These are phyloP conservation scores for Cylindrodendrum hubeiense DNA, from an alignment of 2,329 filamentous ascomycete species.

Conservation along the genomic window DNA sequence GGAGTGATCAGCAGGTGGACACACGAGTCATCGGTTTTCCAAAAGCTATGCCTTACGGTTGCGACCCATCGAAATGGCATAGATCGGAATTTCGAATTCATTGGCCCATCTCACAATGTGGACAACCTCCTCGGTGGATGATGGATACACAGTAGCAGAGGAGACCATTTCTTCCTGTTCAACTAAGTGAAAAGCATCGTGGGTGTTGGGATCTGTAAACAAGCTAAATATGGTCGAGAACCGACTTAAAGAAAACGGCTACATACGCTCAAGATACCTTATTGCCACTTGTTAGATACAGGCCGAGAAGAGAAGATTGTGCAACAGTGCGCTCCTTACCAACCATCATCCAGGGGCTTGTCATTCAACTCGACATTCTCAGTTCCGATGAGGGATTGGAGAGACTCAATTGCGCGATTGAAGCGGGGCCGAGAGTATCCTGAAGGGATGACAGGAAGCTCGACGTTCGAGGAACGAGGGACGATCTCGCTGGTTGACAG, in stretches of 20 bases:
- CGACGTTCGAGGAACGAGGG: background rate
- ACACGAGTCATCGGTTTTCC: background rate
- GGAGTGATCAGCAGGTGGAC: background rate
- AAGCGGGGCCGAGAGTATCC: background rate
- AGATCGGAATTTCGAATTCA: background rate
- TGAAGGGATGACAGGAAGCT: background rate
- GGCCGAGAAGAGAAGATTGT: background rate
- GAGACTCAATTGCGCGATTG: background rate
- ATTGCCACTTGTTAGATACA: background rate
- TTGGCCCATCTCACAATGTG: conserved; percentile 1
- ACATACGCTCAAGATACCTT: conserved; percentile 1
- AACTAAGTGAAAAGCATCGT: background rate
- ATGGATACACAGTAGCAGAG: background rate
- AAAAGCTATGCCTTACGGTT: background rate
- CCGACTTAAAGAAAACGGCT: background rate
- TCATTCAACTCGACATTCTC: background rate
- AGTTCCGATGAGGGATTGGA: background rate
- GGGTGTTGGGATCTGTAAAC: background rate
- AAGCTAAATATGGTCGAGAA: background rate
- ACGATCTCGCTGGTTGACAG: background rate
- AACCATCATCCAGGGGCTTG: background rate
- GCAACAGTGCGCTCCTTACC: background rate
- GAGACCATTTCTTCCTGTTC: background rate
- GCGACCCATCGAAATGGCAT: background rate
- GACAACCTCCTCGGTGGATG: background rate